Evolutionary conservation across 1,284 basidiomycete species (phyloP).

Genomic region (Apiotrichum gracile): DNA sequence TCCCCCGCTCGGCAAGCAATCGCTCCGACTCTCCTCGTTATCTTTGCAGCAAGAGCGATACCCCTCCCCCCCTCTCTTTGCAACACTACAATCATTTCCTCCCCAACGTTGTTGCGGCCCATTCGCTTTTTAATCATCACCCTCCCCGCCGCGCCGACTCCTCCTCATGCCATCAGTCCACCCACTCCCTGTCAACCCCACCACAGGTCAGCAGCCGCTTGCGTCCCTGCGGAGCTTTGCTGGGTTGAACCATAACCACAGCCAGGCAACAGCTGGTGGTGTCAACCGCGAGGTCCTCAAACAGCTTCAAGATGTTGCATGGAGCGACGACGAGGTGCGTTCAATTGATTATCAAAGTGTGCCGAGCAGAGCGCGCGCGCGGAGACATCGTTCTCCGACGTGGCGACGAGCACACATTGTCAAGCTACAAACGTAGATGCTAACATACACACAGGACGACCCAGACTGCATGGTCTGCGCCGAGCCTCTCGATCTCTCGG

Average conservation of each 20-base stretch:
- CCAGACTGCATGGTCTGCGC: constrained; percentile 97
- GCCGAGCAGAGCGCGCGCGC: no score
- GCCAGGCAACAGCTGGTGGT: constrained; percentile 23
- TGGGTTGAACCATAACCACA: constrained; percentile 7
- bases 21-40: not conserved
- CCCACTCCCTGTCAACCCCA: constrained; percentile 43
- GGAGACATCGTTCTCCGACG: no score
- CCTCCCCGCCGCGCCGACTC: not conserved
- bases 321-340: constrained; percentile 82
- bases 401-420: no score
- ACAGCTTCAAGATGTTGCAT: constrained; percentile 91
- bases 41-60: not conserved
- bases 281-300: constrained; percentile 47
- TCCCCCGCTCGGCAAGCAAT: no score
- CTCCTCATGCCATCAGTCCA: constrained; percentile 28
- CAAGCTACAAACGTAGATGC: not conserved
- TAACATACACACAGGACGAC: constrained; percentile 63
- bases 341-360: not conserved
- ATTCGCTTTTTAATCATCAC: no score
- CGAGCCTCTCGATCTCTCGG: constrained; percentile 97
- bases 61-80: no score
- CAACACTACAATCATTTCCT: no score
- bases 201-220: constrained; percentile 40
- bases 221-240: constrained; percentile 19
- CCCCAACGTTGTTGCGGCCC: no score